Evolutionary conservation across 257 asterid species (phyloP).

Genomic region (Galeopsis tetrahit): DNA sequence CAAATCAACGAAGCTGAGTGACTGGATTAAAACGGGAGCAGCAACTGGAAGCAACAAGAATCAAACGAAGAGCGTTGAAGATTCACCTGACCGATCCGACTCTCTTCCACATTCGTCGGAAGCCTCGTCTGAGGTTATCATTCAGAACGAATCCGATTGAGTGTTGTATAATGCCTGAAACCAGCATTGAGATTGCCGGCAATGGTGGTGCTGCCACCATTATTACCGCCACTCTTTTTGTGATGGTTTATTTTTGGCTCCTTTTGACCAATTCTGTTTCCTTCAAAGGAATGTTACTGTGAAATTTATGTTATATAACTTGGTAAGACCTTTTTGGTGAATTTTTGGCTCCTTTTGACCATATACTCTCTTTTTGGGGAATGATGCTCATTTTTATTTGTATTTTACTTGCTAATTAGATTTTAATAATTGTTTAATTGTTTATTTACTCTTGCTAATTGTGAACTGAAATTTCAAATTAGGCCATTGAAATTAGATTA

Average conservation of each 20-base stretch:
- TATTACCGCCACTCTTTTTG: background rate
- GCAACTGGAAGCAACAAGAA: conserved; percentile 37
- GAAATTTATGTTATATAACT: conserved; percentile 27
- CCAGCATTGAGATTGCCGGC: conserved; percentile 12
- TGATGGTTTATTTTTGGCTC: conserved; percentile 34
- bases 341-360: no score
- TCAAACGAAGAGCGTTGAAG: conserved; percentile 36
- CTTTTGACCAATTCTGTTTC: conserved; percentile 23
- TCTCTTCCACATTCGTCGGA: conserved; percentile 43
- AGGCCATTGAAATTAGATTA: background rate
- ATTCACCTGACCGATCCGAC: conserved; percentile 40
- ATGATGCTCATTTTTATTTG: conserved; percentile 22
- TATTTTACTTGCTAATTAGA: conserved; percentile 4
- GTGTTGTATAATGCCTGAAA: background rate
- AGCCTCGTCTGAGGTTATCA: conserved; percentile 42
- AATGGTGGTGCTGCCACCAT: conserved; percentile 12
- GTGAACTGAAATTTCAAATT: background rate
- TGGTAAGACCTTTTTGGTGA: conserved; percentile 30
- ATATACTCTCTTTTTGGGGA: conserved; percentile 17
- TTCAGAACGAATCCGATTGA: conserved; percentile 46
- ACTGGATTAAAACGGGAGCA: conserved; percentile 48
- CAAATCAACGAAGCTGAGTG: conserved; percentile 40
- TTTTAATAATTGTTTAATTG: background rate
- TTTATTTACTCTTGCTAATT: background rate
- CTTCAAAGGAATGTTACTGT: conserved; percentile 38